Conservation (phyloP, 129 eudicot species). For the Logfia minima region DNA sequence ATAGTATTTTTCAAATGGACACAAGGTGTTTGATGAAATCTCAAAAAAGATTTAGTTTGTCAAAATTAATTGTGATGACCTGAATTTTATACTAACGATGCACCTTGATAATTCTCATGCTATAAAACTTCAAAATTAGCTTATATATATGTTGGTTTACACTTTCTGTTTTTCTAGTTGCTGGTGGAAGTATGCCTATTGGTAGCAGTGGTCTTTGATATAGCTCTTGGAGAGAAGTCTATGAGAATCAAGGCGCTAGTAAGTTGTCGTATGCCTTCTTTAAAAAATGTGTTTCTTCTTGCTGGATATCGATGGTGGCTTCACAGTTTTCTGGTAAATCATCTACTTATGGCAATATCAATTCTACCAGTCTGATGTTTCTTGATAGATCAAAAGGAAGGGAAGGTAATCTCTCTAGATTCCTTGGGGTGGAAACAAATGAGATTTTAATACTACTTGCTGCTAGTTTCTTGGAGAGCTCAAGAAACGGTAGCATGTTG, state of each 20-base stretch:
- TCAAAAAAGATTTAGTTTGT: too few relatives aligned
- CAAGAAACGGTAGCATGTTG: constrained; percentile 57
- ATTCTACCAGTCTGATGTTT: constrained; percentile 36
- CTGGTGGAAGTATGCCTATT: constrained; percentile 52
- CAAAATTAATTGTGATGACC: too few relatives aligned
- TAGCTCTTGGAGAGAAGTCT: constrained; percentile 41
- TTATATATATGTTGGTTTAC: too few relatives aligned
- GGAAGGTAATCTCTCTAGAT: constrained; percentile 49
- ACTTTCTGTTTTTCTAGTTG: constrained; percentile 2
- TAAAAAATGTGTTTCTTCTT: constrained; percentile 42
- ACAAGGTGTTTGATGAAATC: too few relatives aligned
- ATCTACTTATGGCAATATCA: constrained; percentile 44
- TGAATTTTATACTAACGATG: too few relatives aligned
- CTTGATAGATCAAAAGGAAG: constrained; percentile 40
- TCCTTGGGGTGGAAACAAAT: constrained; percentile 58
- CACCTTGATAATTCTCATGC: too few relatives aligned
- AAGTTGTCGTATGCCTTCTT: constrained; percentile 47
- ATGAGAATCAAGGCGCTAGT: constrained; percentile 38
- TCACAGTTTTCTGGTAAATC: constrained; percentile 52
- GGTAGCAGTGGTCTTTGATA: constrained; percentile 49
- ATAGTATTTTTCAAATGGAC: too few relatives aligned
- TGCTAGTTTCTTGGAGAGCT: constrained; percentile 51
- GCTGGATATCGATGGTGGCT: constrained; percentile 55
- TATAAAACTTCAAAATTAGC: too few relatives aligned
- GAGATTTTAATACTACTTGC: constrained; percentile 43